Percentiles rank a stretch among this genome's conserved stretches.
phyloP scores from a whole-genome alignment of 2,329 filamentous ascomycete genomes.

The Scedosporium boydii region DNA sequence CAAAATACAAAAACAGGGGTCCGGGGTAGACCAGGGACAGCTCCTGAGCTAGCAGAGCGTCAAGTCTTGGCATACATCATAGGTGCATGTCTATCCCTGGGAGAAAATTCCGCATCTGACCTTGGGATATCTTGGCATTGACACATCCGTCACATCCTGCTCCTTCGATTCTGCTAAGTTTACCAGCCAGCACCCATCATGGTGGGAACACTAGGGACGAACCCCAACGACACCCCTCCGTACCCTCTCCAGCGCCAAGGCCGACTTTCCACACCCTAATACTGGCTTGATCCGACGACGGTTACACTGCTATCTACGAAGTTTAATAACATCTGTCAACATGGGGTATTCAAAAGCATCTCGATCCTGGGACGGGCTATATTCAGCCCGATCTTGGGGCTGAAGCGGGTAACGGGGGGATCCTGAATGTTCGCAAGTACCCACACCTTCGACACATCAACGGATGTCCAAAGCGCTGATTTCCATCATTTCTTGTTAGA shows the following conservation, averaged over 20 bases:
- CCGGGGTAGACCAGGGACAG: constrained; percentile 1
- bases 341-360: too few relatives aligned
- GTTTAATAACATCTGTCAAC: too few relatives aligned
- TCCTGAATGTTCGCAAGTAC: too few relatives aligned
- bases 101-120: background rate
- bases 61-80: constrained; percentile 2
- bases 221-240: background rate
- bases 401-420: too few relatives aligned
- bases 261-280: background rate
- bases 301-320: background rate
- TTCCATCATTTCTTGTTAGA: too few relatives aligned
- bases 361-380: too few relatives aligned
- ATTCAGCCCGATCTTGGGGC: too few relatives aligned
- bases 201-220: background rate
- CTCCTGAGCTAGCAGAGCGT: background rate
- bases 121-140: background rate
- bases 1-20: background rate
- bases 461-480: too few relatives aligned
- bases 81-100: background rate
- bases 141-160: background rate
- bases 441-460: too few relatives aligned
- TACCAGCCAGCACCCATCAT: background rate
- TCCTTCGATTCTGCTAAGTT: background rate
- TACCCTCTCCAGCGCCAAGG: background rate
- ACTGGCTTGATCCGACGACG: background rate